Evolutionary conservation across 2,329 filamentous ascomycete genomes (phyloP), one percentile per base, ranked within the genome.

Genomic region (Colletotrichum sojae): DNA sequence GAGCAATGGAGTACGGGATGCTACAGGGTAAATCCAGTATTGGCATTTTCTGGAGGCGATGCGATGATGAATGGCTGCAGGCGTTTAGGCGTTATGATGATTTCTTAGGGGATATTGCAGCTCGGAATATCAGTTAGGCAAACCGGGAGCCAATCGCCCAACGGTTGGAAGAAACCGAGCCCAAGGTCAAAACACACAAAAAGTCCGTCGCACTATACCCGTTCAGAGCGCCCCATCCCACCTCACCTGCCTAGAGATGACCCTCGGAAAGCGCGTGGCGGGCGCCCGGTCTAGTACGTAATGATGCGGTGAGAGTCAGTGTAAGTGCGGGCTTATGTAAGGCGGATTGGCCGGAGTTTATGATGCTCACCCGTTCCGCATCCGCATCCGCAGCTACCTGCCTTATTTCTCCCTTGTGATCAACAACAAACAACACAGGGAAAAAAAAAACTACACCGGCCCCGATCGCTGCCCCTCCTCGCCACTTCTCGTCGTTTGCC

Each of bases 1-100:
- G 46, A 67, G 60, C 57, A 64, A 65, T 22, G 69, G 69, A 71
- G 69, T 71, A 54, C 22, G 51, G 59, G 66, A 54, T 36, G 54
- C 40, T 58, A 58, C 45, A 56, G 40, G 27, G 59, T 16, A 16
- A 59, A 48, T 39, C 53, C 46, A 46, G 31, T 52, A 63, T 36
- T 55, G 54, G 36, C 52, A 60, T 60, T 58, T 49, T 31, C 13
- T 45, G 45, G 64, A 25, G 69, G 59, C 66, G 65, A 59, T 46
- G 54, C 39, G 62, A 43, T 48, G 18, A 61, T 20, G 20, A 61
- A 31, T 67, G 49, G 18, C 45, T 36, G 40, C 20, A 39, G 67
- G 67, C 62, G 67, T 69, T 69, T 4, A 25, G 67, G 67, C 62
- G 67, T 69, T 45, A 46, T 51, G 43, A 40, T 43, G 51, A 52